A percentile compares a stretch with the other conserved stretches of the same genome.
phyloP scores from a whole-genome alignment of 208 protist species.

The Acanthamoeba divionensis region DNA sequence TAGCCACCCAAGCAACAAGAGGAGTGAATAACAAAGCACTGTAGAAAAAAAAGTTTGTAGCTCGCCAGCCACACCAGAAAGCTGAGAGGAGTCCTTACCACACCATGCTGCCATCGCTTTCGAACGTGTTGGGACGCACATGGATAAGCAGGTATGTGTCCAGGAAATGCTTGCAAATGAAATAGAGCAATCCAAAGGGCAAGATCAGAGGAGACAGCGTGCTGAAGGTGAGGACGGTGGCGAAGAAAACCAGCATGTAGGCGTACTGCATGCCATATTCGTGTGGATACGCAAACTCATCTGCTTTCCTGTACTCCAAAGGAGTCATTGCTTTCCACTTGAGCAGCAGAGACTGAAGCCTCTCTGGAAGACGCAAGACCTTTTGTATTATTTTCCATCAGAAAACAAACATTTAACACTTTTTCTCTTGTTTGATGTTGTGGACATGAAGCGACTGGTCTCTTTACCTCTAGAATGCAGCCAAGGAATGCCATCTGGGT shows the following conservation, averaged over 20 bases:
- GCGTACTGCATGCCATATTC: slow-evolving; percentile 54
- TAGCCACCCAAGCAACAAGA: background rate
- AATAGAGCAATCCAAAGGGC: slow-evolving; percentile 35
- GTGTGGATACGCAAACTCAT: slow-evolving; percentile 31
- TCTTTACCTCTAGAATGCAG: background rate
- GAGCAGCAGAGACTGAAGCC: slow-evolving; percentile 7
- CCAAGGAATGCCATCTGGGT: slow-evolving; percentile 39
- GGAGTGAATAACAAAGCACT: background rate
- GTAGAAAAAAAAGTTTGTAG: background rate
- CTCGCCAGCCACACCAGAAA: background rate
- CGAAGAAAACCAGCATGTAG: slow-evolving; percentile 51
- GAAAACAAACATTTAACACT: background rate
- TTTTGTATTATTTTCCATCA: background rate
- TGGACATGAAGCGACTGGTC: background rate
- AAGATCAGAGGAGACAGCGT: slow-evolving; percentile 43
- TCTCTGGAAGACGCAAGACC: slow-evolving; percentile 41
- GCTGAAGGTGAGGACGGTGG: slow-evolving; percentile 42
- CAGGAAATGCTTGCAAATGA: slow-evolving; percentile 44
- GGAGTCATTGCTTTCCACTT: slow-evolving; percentile 33
- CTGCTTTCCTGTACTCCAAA: background rate
- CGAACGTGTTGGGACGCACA: slow-evolving; percentile 28
- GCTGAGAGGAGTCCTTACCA: background rate
- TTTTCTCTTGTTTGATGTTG: background rate
- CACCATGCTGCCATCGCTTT: slow-evolving; percentile 53
- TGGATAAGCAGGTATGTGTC: slow-evolving; percentile 40